Percentiles rank a stretch among this genome's conserved stretches.
These are phyloP conservation scores for Debaryomycetaceae sp. DNA, from an alignment of 1,139 yeast genomes.

Conservation along the genomic window DNA sequence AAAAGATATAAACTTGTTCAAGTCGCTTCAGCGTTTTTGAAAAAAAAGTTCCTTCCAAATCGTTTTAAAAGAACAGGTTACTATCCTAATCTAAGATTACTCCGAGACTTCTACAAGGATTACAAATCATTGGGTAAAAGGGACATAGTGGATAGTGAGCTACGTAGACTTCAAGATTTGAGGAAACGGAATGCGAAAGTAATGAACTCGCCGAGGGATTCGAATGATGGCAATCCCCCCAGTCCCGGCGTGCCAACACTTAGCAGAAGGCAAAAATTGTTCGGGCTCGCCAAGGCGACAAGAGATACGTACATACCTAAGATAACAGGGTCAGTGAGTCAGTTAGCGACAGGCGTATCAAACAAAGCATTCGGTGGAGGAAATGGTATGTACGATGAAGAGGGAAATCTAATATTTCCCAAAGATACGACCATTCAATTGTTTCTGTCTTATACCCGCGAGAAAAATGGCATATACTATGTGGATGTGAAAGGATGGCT, in stretches of 20 bases:
- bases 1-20: conserved; percentile 10
- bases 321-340: conserved; percentile 45
- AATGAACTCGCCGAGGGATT: conserved; percentile 7
- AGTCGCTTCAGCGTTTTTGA: conserved; percentile 20
- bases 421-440: conserved; percentile 36
- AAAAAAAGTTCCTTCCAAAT: conserved; percentile 13
- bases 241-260: conserved; percentile 2
- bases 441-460: conserved; percentile 66
- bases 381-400: conserved; percentile 27
- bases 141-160: conserved; percentile 3
- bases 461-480: conserved; percentile 32
- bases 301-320: conserved; percentile 58
- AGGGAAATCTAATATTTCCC: conserved; percentile 34
- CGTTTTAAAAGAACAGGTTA: conserved; percentile 4
- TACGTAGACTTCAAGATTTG: conserved; percentile 9
- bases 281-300: conserved; percentile 53
- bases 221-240: not conserved
- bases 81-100: conserved; percentile 13
- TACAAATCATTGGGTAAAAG: conserved; percentile 19
- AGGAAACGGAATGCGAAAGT: conserved; percentile 14
- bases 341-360: conserved; percentile 48
- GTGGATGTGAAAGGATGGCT: conserved; percentile 76
- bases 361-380: conserved; percentile 29
- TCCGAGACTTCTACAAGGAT: conserved; percentile 23
- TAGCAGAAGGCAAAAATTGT: conserved; percentile 33